These are phyloP conservation scores for Boletus edulis DNA, from an alignment of 768 basidiomycete species.

Conservation along the genomic window DNA sequence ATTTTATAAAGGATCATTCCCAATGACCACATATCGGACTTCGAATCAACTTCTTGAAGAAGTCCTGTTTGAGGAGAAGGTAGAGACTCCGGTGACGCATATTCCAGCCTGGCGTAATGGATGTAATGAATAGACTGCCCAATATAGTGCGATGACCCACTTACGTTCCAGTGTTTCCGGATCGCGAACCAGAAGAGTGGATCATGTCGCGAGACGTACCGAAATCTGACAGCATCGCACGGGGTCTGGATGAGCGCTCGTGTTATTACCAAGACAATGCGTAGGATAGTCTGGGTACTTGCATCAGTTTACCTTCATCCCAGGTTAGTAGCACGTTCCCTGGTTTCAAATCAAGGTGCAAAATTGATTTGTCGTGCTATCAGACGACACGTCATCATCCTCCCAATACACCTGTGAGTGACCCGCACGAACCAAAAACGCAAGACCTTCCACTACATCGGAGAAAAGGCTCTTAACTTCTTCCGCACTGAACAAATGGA, in stretches of 20 bases:
- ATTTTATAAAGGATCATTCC: constrained; percentile 96
- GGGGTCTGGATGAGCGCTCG: constrained; percentile 51
- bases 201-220: constrained; percentile 94
- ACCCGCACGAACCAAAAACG: constrained; percentile 65
- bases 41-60: constrained; percentile 74
- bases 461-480: constrained; percentile 79
- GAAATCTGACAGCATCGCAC: constrained; percentile 95
- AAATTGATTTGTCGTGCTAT: constrained; percentile 78
- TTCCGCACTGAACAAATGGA: constrained; percentile 81
- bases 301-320: constrained; percentile 86
- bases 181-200: constrained; percentile 59
- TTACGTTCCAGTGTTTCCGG: constrained; percentile 94
- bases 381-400: constrained; percentile 1
- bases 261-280: neutral
- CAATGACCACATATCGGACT: constrained; percentile 95
- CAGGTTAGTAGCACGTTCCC: constrained; percentile 91
- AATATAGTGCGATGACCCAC: constrained; percentile 27
- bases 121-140: neutral
- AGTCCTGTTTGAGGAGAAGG: constrained; percentile 62
- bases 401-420: neutral
- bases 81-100: constrained; percentile 85
- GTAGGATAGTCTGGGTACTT: constrained; percentile 21
- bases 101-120: constrained; percentile 61
- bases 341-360: constrained; percentile 93
- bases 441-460: constrained; percentile 84